Evolutionary conservation across 1,139 yeast species (phyloP), one percentile per base, ranked within the genome.

Genomic region (Blastobotrys proliferans): DNA sequence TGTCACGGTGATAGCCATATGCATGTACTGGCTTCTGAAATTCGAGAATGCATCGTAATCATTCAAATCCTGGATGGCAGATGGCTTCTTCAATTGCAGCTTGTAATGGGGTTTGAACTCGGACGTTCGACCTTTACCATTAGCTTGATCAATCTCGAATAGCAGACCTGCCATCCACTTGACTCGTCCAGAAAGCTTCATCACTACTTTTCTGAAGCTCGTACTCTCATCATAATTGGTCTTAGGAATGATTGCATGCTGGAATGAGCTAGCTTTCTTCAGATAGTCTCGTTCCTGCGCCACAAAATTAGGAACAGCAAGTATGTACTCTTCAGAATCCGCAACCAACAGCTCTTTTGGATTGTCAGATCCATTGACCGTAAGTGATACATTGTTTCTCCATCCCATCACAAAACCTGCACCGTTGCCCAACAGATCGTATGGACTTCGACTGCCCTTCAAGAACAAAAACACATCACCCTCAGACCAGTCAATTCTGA

Each of bases 321-420:
- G 75, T 19, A 79, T 63, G 53, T 86, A 80, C 44, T 77, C 77
- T 38, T 83, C 79, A 47, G 95, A 78, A 8, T 73, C 72, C 26
- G 85, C 76, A 6, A 74, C 69, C 39, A 88, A 61, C 46, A 92
- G 73, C 41, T 81, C 78, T 39, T 72, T 72, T 14, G 85, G 80
- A 48, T 79, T 72, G 24, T 76, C 81, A 17, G 76, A 68, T 17
- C 77, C 78, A 61, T 87, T 87, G 40, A 87, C 70, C 4, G 66
- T 58, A 43, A 87, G 68, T 1, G 60, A 56, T 3, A 85, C 88
- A 53, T 81, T 71, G 38, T 83, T 76, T 51, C 77, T 76, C 81
- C 95, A 90, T 25, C 81, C 77, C 54, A 88, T 76, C 1, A 83
- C 79, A 60, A 87, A 84, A 0, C 98, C 98, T 1, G 95, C 76